Base-by-base conservation (phyloP, 495 filamentous ascomycete species). In the Penicillium subrubescens region DNA sequence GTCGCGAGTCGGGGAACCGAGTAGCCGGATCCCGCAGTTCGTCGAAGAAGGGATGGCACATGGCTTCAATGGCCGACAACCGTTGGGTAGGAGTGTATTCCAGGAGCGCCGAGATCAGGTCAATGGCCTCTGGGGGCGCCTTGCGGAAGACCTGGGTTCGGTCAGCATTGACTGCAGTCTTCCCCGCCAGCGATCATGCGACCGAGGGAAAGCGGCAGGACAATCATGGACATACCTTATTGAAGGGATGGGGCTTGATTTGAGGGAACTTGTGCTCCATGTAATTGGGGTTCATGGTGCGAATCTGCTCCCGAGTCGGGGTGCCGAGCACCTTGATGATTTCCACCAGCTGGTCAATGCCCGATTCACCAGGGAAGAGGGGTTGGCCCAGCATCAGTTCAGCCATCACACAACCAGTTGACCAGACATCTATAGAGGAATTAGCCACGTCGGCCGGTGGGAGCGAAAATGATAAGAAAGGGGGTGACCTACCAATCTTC, bases 201-300 rank as follows among this genome's bases (percentile, higher is more conserved):
- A 23, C 48, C 43, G 43, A 43, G 48, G 44, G 27, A n/a, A 27
- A 15, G 43, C 11, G 14, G 35, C 27, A 14, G 39, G 19, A n/a
- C 34, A 19, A 7, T 37, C n/a, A 8, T 27, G 56, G 57, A 74
- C 67, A 60, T 78, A 91, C 89, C 86, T 98, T 99, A 75, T 91
- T 94, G 84, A 99, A 99, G 12, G 95, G 95, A 72, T 99, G 95
- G 43, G 95, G 95, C 82, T 99, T 99, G 84, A 99, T 99, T 74
- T 99, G 95, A 46, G 95, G 96, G 74, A 99, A 99, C 80, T 98
- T 98, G 80, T 99, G 95, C 79, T 98, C 95, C 95, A 99, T 99
- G 78, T 99, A 98, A 78, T 99, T 99, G 57, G 95, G 96, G 75
- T 99, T 99, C 96, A 99, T 99, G 53, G 95, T 99, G 59, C 95